These are phyloP conservation scores for Udeniomyces megalosporus DNA, from an alignment of 768 basidiomycete genomes.

Conservation along the genomic window DNA sequence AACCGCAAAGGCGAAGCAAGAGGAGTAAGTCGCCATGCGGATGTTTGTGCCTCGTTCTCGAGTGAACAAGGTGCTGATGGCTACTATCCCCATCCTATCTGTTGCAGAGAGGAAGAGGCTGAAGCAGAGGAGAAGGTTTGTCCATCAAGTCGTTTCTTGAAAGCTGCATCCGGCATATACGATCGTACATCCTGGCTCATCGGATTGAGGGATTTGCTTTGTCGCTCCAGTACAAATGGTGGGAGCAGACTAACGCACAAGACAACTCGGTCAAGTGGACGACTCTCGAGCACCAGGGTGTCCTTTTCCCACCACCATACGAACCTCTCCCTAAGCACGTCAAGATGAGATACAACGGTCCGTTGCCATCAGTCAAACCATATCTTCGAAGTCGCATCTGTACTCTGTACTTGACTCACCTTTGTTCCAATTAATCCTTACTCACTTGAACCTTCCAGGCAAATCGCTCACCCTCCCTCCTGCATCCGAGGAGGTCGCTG, in stretches of 20 bases:
- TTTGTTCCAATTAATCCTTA: too few species aligned
- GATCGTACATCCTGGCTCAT: neutral
- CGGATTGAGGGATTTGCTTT: neutral
- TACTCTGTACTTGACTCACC: too few species aligned
- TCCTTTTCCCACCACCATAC: slow-evolving; percentile 91
- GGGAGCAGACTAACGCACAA: slow-evolving; percentile 46
- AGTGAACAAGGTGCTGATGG: neutral
- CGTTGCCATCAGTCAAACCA: slow-evolving; percentile 18
- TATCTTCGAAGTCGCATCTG: too few species aligned
- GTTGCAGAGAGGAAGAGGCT: slow-evolving; percentile 28
- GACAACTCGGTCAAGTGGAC: slow-evolving; percentile 75
- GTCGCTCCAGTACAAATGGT: slow-evolving; percentile 50
- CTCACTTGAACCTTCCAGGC: slow-evolving; percentile 40
- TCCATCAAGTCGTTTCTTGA: neutral
- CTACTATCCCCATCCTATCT: too few species aligned
- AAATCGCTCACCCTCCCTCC: slow-evolving; percentile 59
- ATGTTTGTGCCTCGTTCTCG: neutral
- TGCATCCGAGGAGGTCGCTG: slow-evolving; percentile 88
- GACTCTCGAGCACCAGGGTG: slow-evolving; percentile 86
- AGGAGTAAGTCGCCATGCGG: slow-evolving; percentile 28
- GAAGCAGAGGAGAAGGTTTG: slow-evolving; percentile 35
- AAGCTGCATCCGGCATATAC: neutral
- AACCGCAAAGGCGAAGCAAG: slow-evolving; percentile 32
- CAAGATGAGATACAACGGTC: slow-evolving; percentile 93
- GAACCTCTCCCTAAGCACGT: slow-evolving; percentile 61